Evolutionary conservation across 2,329 filamentous ascomycete genomes (phyloP).

Genomic region (Penicillium nordicum): DNA sequence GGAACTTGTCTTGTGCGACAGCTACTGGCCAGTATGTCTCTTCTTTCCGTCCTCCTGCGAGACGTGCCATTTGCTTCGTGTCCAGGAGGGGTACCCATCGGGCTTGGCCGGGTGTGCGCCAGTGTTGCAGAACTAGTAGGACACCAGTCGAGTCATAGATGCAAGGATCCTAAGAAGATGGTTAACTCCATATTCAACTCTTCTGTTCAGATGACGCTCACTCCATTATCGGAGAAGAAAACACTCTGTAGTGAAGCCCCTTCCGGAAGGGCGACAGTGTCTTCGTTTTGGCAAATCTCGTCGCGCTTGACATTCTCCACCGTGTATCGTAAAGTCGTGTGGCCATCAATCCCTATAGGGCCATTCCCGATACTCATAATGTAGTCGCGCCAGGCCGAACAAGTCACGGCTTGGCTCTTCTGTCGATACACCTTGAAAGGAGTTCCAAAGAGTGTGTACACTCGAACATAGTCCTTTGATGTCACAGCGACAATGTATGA

Average conservation of each 20-base stretch:
- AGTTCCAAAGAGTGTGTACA: slow-evolving; percentile 90
- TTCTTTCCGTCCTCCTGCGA: slow-evolving; percentile 78
- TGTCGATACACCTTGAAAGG: slow-evolving; percentile 86
- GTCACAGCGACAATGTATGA: slow-evolving; percentile 90
- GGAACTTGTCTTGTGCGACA: slow-evolving; percentile 85
- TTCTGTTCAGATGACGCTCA: slow-evolving; percentile 43
- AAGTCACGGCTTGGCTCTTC: slow-evolving; percentile 90
- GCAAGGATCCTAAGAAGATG: slow-evolving; percentile 69
- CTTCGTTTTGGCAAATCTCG: slow-evolving; percentile 91
- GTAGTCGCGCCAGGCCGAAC: slow-evolving; percentile 91
- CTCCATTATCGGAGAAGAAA: slow-evolving; percentile 90
- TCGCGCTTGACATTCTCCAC: slow-evolving; percentile 94
- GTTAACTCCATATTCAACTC: slow-evolving; percentile 4
- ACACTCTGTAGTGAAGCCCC: slow-evolving; percentile 72
- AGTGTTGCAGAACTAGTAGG: slow-evolving; percentile 81
- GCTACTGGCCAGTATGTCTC: slow-evolving; percentile 95
- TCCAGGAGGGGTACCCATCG: slow-evolving; percentile 91
- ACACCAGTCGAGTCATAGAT: slow-evolving; percentile 94
- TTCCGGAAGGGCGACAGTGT: slow-evolving; percentile 78
- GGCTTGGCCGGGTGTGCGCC: slow-evolving; percentile 80
- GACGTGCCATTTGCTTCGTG: slow-evolving; percentile 75
- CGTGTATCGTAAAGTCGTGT: slow-evolving; percentile 75
- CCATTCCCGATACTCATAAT: slow-evolving; percentile 96
- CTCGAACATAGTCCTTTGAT: slow-evolving; percentile 78
- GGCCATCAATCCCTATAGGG: slow-evolving; percentile 71